Evolutionary conservation across 495 filamentous ascomycete genomes (phyloP).

Genomic region (Tuber brumale): DNA sequence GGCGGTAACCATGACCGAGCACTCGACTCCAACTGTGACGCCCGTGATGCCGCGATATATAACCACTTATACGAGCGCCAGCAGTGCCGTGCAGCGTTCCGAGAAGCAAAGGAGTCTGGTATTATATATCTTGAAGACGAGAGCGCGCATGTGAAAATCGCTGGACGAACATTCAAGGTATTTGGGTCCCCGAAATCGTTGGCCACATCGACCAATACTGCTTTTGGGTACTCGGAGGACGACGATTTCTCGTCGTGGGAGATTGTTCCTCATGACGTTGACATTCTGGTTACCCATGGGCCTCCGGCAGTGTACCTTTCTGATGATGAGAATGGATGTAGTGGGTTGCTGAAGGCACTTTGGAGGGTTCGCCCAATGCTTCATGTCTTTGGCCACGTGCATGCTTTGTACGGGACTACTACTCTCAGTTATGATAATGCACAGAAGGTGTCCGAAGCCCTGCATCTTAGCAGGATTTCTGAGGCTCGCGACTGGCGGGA

Average conservation of each 20-base stretch:
- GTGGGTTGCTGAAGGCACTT: conserved; percentile 62
- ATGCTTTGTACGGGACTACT: conserved; percentile 57
- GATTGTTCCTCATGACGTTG: conserved; percentile 61
- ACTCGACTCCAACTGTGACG: conserved; percentile 53
- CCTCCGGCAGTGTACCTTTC: conserved; percentile 62
- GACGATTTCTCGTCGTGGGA: conserved; percentile 45
- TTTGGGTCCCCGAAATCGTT: conserved; percentile 27
- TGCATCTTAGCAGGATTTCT: background rate
- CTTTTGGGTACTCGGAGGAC: conserved; percentile 3
- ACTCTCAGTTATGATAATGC: conserved; percentile 52
- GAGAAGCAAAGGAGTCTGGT: conserved; percentile 29
- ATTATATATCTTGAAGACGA: conserved; percentile 48
- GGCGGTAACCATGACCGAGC: conserved; percentile 82
- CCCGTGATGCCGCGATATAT: background rate
- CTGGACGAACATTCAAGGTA: conserved; percentile 18
- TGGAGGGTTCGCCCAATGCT: conserved; percentile 72
- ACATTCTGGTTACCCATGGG: conserved; percentile 81
- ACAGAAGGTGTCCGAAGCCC: conserved; percentile 14
- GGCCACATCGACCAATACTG: conserved; percentile 2
- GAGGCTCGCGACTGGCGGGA: background rate
- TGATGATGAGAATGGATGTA: conserved; percentile 67
- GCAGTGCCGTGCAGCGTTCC: conserved; percentile 15
- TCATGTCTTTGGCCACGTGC: conserved; percentile 87
- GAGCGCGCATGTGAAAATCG: conserved; percentile 29
- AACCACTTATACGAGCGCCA: conserved; percentile 10